Evolutionary conservation across 176 grass and related monocot species (phyloP).

Genomic region (Cocos nucifera): DNA sequence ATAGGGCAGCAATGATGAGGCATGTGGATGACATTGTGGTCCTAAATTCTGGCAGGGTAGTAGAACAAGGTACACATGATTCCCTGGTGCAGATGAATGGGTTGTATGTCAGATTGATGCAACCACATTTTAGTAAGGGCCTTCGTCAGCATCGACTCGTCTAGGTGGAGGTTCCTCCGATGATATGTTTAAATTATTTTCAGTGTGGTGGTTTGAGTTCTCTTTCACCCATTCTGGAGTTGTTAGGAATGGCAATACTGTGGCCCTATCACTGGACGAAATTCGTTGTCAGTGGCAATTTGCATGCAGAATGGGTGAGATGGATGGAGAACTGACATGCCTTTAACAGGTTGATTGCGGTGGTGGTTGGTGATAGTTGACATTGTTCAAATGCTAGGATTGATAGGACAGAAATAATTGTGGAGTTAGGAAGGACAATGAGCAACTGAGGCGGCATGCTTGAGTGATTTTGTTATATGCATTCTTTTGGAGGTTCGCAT

Average conservation of each 20-base stretch:
- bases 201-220: constrained; percentile 24
- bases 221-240: constrained; percentile 10
- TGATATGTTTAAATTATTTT: constrained; percentile 44
- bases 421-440: constrained; percentile 30
- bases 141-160: constrained; percentile 78
- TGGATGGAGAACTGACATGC: constrained; percentile 4
- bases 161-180: constrained; percentile 17
- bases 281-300: not conserved
- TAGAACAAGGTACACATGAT: constrained; percentile 90
- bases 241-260: not conserved
- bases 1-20: constrained; percentile 97
- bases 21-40: constrained; percentile 97
- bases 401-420: constrained; percentile 43
- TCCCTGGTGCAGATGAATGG: constrained; percentile 79
- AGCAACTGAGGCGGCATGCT: constrained; percentile 35
- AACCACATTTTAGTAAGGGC: constrained; percentile 97
- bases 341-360: constrained; percentile 25
- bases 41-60: constrained; percentile 90
- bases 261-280: constrained; percentile 2
- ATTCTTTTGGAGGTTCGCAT: constrained; percentile 54
- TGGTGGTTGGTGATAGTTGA: constrained; percentile 21
- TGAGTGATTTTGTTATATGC: constrained; percentile 33
- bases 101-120: constrained; percentile 96
- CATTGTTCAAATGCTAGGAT: constrained; percentile 26
- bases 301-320: constrained; percentile 12